These are phyloP conservation scores for Xylariales sp. DNA, from an alignment of 2,329 filamentous ascomycete species.

Conservation along the genomic window DNA sequence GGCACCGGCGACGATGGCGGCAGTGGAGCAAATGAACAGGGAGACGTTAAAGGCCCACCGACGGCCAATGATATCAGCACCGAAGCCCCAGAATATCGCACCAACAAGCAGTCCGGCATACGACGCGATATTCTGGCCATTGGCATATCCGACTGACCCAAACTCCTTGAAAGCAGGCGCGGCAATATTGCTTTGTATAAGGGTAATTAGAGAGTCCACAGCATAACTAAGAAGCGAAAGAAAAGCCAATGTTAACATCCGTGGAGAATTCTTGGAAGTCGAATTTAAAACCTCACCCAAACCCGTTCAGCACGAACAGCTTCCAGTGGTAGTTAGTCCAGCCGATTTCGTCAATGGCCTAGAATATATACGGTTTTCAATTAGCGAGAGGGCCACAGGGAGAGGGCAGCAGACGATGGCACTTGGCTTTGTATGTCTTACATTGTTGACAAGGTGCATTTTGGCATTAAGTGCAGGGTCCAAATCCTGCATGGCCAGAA, in stretches of 20 bases:
- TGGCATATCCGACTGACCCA: slow-evolving; percentile 62
- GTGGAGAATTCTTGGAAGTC: not conserved
- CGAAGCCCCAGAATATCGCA: slow-evolving; percentile 75
- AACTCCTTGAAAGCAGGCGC: slow-evolving; percentile 70
- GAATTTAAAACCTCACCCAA: slow-evolving; percentile 56
- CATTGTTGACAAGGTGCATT: slow-evolving; percentile 77
- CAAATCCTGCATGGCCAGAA: slow-evolving; percentile 67
- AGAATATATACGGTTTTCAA: slow-evolving; percentile 6
- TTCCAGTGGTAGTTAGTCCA: slow-evolving; percentile 62
- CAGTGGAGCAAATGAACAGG: slow-evolving; percentile 70
- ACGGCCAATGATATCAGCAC: slow-evolving; percentile 75
- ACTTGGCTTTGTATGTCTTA: slow-evolving; percentile 49
- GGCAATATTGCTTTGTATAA: slow-evolving; percentile 73
- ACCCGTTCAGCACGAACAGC: slow-evolving; percentile 70
- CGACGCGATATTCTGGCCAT: slow-evolving; percentile 70
- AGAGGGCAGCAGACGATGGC: too few species aligned
- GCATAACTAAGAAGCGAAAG: slow-evolving; percentile 57
- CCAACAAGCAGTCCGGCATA: slow-evolving; percentile 63
- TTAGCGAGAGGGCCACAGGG: slow-evolving; percentile 13
- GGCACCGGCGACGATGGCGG: slow-evolving; percentile 73
- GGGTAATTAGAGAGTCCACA: slow-evolving; percentile 66
- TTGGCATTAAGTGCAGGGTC: slow-evolving; percentile 73
- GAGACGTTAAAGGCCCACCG: slow-evolving; percentile 76
- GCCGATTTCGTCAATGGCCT: slow-evolving; percentile 52
- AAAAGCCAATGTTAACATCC: slow-evolving; percentile 1